Base-by-base conservation (phyloP, 148 eudicot species). In the Pouteria glomerata region DNA sequence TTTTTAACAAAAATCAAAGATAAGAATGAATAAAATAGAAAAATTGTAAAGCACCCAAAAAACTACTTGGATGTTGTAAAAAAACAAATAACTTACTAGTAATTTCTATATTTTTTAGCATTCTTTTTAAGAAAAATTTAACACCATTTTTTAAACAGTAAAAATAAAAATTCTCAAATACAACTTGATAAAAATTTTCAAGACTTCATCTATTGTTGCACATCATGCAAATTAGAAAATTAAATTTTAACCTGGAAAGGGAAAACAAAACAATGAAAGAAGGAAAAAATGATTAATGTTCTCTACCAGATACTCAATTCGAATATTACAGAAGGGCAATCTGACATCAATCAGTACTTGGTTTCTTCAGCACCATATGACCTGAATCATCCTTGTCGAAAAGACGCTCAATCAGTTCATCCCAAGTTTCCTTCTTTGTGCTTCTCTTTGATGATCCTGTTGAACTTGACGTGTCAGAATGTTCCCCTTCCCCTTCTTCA, bases 371-470 rank as follows among this genome's bases (percentile, higher is more conserved):
- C 58, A 83, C 78, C 80, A 84, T 81, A 72, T 81, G 84, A 64
- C 93, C 85, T 19, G 90, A 66, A 73, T 85, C 92, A 37, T 89
- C 96, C 75, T 77, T 86, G 76, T 91, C 91, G 29, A 89, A 87
- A 34, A 91, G 86, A n/a, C 87, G 92, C 39, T 89, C 84, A 14
- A 88, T 85, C 72, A 89, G 47, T 34, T 92, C 94, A 72, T 84
- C 92, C 97, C 97, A 89, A 72, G 79, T 87, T 60, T 95, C 96
- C 39, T 57, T 76, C 3, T 60, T 69, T 57, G 77, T 64, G 80
- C 67, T 79, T 66, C 75, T 69, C 29, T 78, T 77, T 3, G 89
- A 82, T 14, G 93, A 82, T 53, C 76, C 90, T 5, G 78, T 34
- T 0, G 77, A 61, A 63, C 41, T 59, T 12, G 86, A 76, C 73